A percentile compares a stretch with the other conserved stretches of the same genome.
These are phyloP conservation scores for Pulveroboletus sp. DNA, from an alignment of 768 basidiomycete species.

Conservation along the genomic window DNA sequence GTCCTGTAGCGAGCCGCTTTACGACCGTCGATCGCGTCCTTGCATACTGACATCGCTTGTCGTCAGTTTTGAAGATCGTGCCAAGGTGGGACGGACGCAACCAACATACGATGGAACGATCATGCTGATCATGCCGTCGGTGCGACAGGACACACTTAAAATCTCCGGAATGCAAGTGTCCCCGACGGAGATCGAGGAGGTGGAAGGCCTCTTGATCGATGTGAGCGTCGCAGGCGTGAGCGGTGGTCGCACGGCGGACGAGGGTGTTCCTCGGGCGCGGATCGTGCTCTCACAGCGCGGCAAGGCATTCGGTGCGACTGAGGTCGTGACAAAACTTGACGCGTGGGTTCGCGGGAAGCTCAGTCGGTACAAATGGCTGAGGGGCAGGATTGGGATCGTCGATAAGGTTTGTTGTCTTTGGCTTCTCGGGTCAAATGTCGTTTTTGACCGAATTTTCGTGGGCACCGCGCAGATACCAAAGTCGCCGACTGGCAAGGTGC, in stretches of 20 bases:
- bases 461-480: conserved; percentile 55
- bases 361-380: conserved; percentile 73
- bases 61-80: conserved; percentile 65
- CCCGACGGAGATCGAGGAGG: conserved; percentile 72
- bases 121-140: neutral
- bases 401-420: neutral
- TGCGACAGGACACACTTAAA: conserved; percentile 68
- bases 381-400: conserved; percentile 67
- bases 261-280: conserved; percentile 78
- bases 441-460: too few relatives aligned
- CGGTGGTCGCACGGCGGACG: conserved; percentile 66
- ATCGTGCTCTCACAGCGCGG: conserved; percentile 61
- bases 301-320: conserved; percentile 40
- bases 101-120: neutral
- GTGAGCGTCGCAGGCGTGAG: conserved; percentile 70
- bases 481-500: conserved; percentile 66
- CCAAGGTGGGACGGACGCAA: conserved; percentile 48
- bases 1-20: conserved; percentile 55
- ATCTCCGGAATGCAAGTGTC: conserved; percentile 79
- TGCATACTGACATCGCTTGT: neutral
- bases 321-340: conserved; percentile 47
- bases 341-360: conserved; percentile 58
- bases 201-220: conserved; percentile 55
- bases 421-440: too few relatives aligned
- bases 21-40: neutral